phyloP scores from a whole-genome alignment of 2,329 filamentous ascomycete species.

The Plectosphaerella sp. region DNA sequence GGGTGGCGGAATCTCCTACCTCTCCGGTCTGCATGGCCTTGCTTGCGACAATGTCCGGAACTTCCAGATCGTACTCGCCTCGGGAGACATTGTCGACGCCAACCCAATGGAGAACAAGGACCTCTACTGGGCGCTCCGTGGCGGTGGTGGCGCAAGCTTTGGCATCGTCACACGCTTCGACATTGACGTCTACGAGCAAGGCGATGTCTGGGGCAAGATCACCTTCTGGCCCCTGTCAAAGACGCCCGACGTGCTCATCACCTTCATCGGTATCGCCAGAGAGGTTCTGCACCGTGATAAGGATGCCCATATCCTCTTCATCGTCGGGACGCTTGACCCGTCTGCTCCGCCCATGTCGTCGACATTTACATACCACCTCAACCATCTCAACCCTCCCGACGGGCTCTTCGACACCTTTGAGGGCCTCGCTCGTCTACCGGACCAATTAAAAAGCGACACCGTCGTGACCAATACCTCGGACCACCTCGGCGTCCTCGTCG shows the following conservation, averaged over 20 bases:
- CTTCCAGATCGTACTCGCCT: conserved; percentile 42
- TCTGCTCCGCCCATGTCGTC: not conserved
- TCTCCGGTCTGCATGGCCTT: conserved; percentile 38
- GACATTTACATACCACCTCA: not conserved
- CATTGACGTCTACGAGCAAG: conserved; percentile 20
- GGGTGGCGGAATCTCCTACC: conserved; percentile 38
- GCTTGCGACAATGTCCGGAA: conserved; percentile 39
- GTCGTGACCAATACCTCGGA: not conserved
- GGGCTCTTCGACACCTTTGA: not conserved
- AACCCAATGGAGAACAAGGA: conserved; percentile 28
- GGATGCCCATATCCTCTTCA: not conserved
- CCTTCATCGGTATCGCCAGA: not conserved
- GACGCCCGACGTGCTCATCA: not conserved
- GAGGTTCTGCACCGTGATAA: not conserved
- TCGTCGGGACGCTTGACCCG: not conserved
- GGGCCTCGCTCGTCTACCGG: not conserved
- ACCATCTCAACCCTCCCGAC: not conserved
- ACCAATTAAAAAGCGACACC: not conserved
- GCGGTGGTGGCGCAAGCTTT: conserved; percentile 33
- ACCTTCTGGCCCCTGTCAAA: not conserved
- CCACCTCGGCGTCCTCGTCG: conserved; percentile 12
- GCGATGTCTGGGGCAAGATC: conserved; percentile 19
- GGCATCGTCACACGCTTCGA: conserved; percentile 28
- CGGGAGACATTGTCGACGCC: conserved; percentile 37
- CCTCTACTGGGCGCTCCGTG: conserved; percentile 39